Percentiles rank a stretch among this genome's conserved stretches.
These are phyloP conservation scores for Apodospora peruviana DNA, from an alignment of 495 filamentous ascomycete genomes.

Conservation along the genomic window DNA sequence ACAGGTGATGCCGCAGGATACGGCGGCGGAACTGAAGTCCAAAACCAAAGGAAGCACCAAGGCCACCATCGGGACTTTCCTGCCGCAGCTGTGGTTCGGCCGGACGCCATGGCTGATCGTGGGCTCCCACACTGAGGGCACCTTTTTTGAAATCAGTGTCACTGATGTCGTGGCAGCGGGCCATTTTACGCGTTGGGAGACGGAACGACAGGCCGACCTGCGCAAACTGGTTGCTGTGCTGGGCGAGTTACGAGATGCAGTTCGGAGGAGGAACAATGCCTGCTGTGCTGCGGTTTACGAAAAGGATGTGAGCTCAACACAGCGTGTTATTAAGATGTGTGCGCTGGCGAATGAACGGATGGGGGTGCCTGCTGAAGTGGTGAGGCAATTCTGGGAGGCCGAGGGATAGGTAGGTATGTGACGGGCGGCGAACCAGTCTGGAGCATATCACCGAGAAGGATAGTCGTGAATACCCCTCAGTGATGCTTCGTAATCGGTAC, in stretches of 20 bases:
- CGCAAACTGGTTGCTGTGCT: not conserved
- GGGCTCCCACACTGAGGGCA: slow-evolving; percentile 1
- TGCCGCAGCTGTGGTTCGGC: slow-evolving; percentile 9
- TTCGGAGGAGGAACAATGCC: not conserved
- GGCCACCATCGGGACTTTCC: not conserved
- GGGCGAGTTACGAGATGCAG: not conserved
- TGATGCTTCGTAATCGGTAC: too few species aligned
- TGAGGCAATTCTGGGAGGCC: too few species aligned
- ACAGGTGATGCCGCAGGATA: slow-evolving; percentile 2
- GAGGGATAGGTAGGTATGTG: too few species aligned
- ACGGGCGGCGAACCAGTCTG: too few species aligned
- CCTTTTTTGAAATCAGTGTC: not conserved
- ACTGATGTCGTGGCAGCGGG: not conserved
- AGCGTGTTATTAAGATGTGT: not conserved
- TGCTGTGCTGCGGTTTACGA: slow-evolving; percentile 3
- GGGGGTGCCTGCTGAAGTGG: not conserved
- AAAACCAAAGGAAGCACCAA: not conserved
- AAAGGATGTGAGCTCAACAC: not conserved
- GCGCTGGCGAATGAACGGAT: not conserved
- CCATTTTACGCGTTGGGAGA: slow-evolving; percentile 1
- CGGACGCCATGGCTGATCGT: slow-evolving; percentile 5
- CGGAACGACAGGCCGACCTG: slow-evolving; percentile 1
- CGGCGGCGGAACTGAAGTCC: not conserved
- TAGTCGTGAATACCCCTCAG: too few species aligned
- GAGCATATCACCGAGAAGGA: too few species aligned